These are phyloP conservation scores for Saccharomyces hybrid DNA, from an alignment of 1,139 yeast species.

Conservation along the genomic window DNA sequence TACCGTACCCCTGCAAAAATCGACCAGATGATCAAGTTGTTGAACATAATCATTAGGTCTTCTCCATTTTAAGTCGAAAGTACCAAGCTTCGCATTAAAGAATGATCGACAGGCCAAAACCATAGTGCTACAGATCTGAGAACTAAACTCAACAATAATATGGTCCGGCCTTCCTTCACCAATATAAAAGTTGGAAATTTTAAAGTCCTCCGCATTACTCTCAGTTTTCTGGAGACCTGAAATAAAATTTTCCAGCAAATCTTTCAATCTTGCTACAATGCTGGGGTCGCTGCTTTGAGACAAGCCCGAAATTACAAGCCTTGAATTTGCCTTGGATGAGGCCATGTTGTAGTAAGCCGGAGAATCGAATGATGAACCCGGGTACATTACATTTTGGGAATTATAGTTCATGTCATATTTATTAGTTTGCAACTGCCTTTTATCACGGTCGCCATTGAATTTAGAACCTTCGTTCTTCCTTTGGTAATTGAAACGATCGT, in stretches of 20 bases:
- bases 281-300: constrained; percentile 15
- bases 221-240: neutral
- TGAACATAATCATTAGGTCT: constrained; percentile 24
- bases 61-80: constrained; percentile 13
- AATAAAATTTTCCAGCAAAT: constrained; percentile 1
- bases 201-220: neutral
- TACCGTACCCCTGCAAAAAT: constrained; percentile 18
- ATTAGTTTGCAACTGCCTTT: neutral
- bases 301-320: constrained; percentile 1
- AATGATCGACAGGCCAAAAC: constrained; percentile 20
- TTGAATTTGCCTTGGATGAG: constrained; percentile 6
- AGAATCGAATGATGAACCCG: neutral
- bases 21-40: constrained; percentile 17
- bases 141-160: constrained; percentile 15
- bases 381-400: neutral
- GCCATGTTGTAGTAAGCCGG: constrained; percentile 1
- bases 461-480: neutral
- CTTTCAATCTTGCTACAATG: constrained; percentile 8
- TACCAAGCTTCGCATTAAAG: constrained; percentile 13
- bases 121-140: constrained; percentile 17
- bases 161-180: neutral
- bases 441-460: neutral
- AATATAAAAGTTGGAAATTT: neutral
- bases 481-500: neutral
- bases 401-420: neutral